Base-by-base conservation (phyloP, 768 basidiomycete species). In the Phanerodontia chrysosporium region DNA sequence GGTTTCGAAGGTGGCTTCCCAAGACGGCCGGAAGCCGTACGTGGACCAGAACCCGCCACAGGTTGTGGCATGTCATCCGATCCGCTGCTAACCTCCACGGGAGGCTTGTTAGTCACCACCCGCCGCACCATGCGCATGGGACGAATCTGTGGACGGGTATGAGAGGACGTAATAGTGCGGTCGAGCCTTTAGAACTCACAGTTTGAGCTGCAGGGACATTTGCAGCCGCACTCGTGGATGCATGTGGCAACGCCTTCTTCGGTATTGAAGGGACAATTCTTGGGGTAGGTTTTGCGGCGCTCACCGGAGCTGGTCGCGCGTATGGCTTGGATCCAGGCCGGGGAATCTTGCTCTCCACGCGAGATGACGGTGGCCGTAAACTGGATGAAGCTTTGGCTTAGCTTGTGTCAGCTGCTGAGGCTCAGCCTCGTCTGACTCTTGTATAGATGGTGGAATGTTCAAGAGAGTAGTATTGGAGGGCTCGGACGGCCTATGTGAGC, bases 311-410 rank as follows among this genome's bases (percentile, higher is more conserved):
- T 21, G 73, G 68, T 30, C 67, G 60, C 3, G 68, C 64, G 49
- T 74, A 73, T 1, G 72, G 71, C 58, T 74, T 74, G 18, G 62
- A 60, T 22, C 73, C 73, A 27, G 72, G 70, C 13, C 73, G 56
- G 3, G 73, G 73, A n/a, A 74, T 74, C 58, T 64, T 69, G 55
- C 73, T 74, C 14, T 65, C 65, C 16, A 61, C 58, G n/a, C 64
- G 59, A 14, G 67, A 61, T 21, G 71, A 67, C 0, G 72, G 71
- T 29, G 69, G 70, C 27, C 70, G 63, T 27, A 72, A 30, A 14
- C 45, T 62, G 4, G 69, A 70, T 24, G 39, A 57, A 30, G 36
- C 13, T 44, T 59, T 66, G 46, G 56, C 4, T 62, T 61, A 45
- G 22, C n/a, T 10, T n/a, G 58, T 6, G 45, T 25, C 24, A 21